Base-by-base conservation (phyloP, 129 eudicot species). In the Pseudognaphalium luteoalbum region DNA sequence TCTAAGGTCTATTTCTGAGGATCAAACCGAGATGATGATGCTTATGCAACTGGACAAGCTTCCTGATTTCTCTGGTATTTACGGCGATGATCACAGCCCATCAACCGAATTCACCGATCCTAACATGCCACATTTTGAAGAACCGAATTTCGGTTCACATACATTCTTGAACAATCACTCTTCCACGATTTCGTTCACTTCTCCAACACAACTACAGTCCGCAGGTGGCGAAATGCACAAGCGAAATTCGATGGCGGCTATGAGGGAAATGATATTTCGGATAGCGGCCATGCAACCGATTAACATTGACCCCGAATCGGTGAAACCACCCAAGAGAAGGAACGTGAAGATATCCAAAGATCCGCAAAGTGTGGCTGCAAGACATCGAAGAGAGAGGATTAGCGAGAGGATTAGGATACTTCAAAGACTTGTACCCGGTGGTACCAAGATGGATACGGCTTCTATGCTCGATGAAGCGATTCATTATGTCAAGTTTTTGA, bases 221-320 rank as follows among this genome's bases (percentile, higher is more conserved):
- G 33, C 21, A 20, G 69, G 70, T 12, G 65, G 54, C 5, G 82
- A 78, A 70, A 72, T 79, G 79, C 83, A 87, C 64, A 90, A 90
- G 56, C 69, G 81, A 29, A 80, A 68, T 28, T 87, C 92, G 0
- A 85, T 93, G 98, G 95, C 95, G 2, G 95, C 92, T 0, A 88
- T 93, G 96, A 81, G 95, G 39, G 96, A 90, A 76, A 90, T 90
- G 98, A 90, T 93, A 32, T 90, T 93, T 51, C 83, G 95, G 9
- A 90, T 90, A 6, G 98, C 96, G 0, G 94, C 95, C 6, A 90
- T 93, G 98, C 96, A 90, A 76, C 98, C 98, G 19, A 93, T 93
- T 61, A 86, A 93, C 81, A 90, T 90, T 59, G 96, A 88, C 73
- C 98, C 98, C 2, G 96, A 93, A 66, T 81, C 96, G 1, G 96